These are phyloP conservation scores for Sporothrix mexicana DNA, from an alignment of 2,329 filamentous ascomycete species.

Conservation along the genomic window DNA sequence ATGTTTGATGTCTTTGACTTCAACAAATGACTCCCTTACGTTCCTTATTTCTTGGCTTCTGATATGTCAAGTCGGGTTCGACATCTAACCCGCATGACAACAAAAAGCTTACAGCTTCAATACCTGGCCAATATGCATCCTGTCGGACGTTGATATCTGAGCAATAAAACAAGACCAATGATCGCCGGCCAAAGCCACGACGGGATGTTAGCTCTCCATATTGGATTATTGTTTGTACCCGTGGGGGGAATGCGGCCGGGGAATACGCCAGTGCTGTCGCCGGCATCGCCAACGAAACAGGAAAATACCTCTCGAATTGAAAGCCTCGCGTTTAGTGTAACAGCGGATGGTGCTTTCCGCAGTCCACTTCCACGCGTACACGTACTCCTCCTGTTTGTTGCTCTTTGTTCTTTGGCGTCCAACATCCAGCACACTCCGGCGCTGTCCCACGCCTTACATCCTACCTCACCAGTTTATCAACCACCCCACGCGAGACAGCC, in stretches of 20 bases:
- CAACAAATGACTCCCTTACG: too few relatives aligned
- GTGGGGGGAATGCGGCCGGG: not conserved
- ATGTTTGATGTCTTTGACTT: too few relatives aligned
- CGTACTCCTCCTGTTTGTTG: too few relatives aligned
- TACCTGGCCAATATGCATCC: too few relatives aligned
- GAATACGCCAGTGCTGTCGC: not conserved
- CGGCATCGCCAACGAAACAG: not conserved
- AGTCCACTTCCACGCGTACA: not conserved
- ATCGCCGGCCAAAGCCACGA: not conserved
- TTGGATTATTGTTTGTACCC: not conserved
- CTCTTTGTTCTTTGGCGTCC: not conserved
- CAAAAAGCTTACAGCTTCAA: too few relatives aligned
- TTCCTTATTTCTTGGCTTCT: too few relatives aligned
- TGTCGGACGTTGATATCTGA: not conserved
- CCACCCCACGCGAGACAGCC: not conserved
- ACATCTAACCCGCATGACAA: too few relatives aligned
- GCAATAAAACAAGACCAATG: not conserved
- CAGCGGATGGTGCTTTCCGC: constrained; percentile 6
- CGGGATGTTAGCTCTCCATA: too few relatives aligned
- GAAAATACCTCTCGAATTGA: not conserved
- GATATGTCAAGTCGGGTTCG: too few relatives aligned
- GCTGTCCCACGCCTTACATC: not conserved
- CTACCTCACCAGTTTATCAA: not conserved
- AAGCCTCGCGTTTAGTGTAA: not conserved
- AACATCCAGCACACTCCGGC: not conserved